A percentile compares a stretch with the other conserved stretches of the same genome.
phyloP scores from a whole-genome alignment of 2,329 filamentous ascomycete genomes.

The Microdochium trichocladiopsis region DNA sequence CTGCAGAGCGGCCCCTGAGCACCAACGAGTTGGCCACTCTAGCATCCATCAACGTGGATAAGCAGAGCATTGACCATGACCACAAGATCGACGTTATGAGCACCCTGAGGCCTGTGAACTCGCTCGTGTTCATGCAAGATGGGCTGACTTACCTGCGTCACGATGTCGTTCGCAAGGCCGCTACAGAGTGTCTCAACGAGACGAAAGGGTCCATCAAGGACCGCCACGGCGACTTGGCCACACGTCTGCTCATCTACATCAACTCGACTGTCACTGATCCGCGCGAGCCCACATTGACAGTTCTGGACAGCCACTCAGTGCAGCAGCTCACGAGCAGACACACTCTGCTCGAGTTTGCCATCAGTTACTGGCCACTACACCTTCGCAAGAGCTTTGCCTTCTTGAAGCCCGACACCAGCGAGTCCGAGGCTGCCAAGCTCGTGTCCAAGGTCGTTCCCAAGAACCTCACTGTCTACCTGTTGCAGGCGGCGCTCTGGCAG shows the following conservation, averaged over 20 bases:
- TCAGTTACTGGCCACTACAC: constrained; percentile 12
- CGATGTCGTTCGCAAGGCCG: constrained; percentile 19
- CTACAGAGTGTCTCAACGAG: constrained; percentile 20
- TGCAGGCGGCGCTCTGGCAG: constrained; percentile 10
- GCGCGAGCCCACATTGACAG: constrained; percentile 20
- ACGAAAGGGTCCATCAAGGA: constrained; percentile 24
- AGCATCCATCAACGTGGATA: constrained; percentile 20
- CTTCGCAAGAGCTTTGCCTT: constrained; percentile 1
- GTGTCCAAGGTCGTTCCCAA: constrained; percentile 7
- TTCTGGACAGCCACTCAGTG: constrained; percentile 17
- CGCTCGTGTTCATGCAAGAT: constrained; percentile 24
- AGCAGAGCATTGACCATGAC: constrained; percentile 16
- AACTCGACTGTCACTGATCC: constrained; percentile 19
- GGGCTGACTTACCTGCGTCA: constrained; percentile 26
- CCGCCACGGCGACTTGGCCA: constrained; percentile 22
- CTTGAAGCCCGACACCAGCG: constrained; percentile 5
- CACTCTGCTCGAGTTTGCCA: constrained; percentile 13
- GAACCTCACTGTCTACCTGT: constrained; percentile 3
- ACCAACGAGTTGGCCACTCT: constrained; percentile 22
- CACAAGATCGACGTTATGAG: constrained; percentile 13
- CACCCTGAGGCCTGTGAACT: constrained; percentile 19
- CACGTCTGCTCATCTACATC: constrained; percentile 23
- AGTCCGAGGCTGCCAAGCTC: constrained; percentile 3
- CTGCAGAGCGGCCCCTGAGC: constrained; percentile 24
- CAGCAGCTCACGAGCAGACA: constrained; percentile 11